phyloP scores from a whole-genome alignment of 495 filamentous ascomycete species.

The Hypoxylon cercidicola region DNA sequence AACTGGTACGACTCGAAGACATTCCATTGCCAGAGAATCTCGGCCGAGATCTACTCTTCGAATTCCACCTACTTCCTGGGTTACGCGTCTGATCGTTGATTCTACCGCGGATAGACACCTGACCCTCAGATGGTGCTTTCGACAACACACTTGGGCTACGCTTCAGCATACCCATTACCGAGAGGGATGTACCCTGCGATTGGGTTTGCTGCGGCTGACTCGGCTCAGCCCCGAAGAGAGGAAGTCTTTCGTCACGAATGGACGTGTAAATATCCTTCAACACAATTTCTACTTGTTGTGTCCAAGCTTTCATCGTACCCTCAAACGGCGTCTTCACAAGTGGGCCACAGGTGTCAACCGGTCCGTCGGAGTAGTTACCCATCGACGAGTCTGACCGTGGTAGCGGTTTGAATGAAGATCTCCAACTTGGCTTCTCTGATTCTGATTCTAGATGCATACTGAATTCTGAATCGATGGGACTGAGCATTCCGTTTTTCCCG shows the following conservation, averaged over 20 bases:
- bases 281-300: constrained; percentile 86
- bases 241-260: constrained; percentile 84
- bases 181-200: constrained; percentile 57
- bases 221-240: constrained; percentile 74
- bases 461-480: constrained; percentile 40
- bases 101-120: constrained; percentile 73
- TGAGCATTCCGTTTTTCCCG: constrained; percentile 48
- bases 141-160: constrained; percentile 90
- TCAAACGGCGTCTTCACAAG: constrained; percentile 83
- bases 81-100: constrained; percentile 68
- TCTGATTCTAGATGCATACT: constrained; percentile 57
- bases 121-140: constrained; percentile 83
- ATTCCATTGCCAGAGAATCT: constrained; percentile 83
- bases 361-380: constrained; percentile 46
- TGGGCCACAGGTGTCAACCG: constrained; percentile 63
- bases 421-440: constrained; percentile 54
- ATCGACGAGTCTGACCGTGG: constrained; percentile 56
- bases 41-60: constrained; percentile 85
- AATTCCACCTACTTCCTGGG: constrained; percentile 78
- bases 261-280: constrained; percentile 92
- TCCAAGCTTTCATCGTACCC: constrained; percentile 84
- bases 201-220: constrained; percentile 56
- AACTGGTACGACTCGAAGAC: constrained; percentile 91
- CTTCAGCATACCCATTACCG: constrained; percentile 76
- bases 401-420: constrained; percentile 60